Evolutionary conservation across 805 yeast genomes (phyloP).

Genomic region (Candida odintsovae): DNA sequence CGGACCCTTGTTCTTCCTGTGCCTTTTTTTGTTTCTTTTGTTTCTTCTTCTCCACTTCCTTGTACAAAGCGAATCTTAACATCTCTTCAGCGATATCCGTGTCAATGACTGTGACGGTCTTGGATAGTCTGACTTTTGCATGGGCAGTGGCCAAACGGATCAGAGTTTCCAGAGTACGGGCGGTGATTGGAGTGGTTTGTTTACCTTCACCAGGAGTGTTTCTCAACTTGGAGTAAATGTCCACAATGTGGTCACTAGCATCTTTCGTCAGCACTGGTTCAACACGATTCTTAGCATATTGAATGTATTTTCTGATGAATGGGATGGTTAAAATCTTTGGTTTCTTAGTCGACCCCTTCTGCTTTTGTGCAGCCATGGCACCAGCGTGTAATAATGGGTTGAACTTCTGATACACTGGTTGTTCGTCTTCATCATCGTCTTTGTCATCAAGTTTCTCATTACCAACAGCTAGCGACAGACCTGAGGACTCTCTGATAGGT

Average conservation of each 20-base stretch:
- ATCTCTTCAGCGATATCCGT: constrained; percentile 83
- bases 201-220: constrained; percentile 64
- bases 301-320: constrained; percentile 86
- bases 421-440: constrained; percentile 36
- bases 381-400: constrained; percentile 81
- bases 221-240: constrained; percentile 73
- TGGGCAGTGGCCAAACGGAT: constrained; percentile 95
- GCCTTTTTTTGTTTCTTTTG: constrained; percentile 28
- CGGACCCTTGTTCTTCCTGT: constrained; percentile 11
- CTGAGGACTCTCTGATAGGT: constrained; percentile 76
- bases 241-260: constrained; percentile 78
- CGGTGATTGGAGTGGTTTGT: constrained; percentile 90
- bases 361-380: constrained; percentile 39
- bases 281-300: constrained; percentile 86
- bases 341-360: constrained; percentile 26
- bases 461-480: constrained; percentile 77
- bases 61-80: constrained; percentile 79
- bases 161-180: constrained; percentile 95
- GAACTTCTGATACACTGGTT: constrained; percentile 72
- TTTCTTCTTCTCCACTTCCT: constrained; percentile 46
- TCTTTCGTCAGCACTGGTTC: constrained; percentile 71
- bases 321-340: constrained; percentile 64
- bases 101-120: constrained; percentile 66
- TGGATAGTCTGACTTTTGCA: constrained; percentile 88
- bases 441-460: constrained; percentile 46